phyloP scores from a whole-genome alignment of 805 yeast species.

The Barnettozyma sucrosica region DNA sequence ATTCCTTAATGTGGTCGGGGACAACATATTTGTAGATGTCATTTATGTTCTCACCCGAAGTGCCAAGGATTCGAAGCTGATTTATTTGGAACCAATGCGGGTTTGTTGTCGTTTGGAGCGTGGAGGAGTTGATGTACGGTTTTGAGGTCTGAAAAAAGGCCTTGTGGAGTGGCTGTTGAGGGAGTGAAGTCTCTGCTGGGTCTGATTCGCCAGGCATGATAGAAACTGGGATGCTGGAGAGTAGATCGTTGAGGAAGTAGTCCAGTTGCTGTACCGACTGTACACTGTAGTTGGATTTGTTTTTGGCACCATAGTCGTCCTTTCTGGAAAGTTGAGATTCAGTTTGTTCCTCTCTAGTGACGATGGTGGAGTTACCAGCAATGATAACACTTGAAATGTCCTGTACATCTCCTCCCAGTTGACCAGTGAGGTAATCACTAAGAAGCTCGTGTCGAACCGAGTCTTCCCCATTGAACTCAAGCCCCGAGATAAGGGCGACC shows the following conservation, averaged over 20 bases:
- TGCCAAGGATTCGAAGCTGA: conserved; percentile 55
- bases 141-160: conserved; percentile 54
- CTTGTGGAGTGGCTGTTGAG: conserved; percentile 85
- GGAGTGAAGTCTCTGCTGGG: conserved; percentile 78
- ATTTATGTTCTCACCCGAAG: conserved; percentile 78
- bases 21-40: conserved; percentile 68
- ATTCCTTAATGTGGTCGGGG: conserved; percentile 30
- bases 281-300: conserved; percentile 45
- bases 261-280: conserved; percentile 54
- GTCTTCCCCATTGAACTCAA: conserved; percentile 47
- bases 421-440: conserved; percentile 68
- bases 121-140: conserved; percentile 33
- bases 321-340: conserved; percentile 20
- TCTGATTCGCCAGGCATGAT: conserved; percentile 83
- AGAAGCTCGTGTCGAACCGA: conserved; percentile 48
- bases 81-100: conserved; percentile 67
- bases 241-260: conserved; percentile 47
- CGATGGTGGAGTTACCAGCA: conserved; percentile 63
- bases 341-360: conserved; percentile 13
- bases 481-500: conserved; percentile 74
- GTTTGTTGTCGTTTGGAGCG: conserved; percentile 49
- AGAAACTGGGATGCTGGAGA: conserved; percentile 59
- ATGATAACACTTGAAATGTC: conserved; percentile 50
- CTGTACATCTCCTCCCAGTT: conserved; percentile 38
- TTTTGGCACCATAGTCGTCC: conserved; percentile 41